Conservation (phyloP, 2,329 filamentous ascomycete species). For the Alternaria viburni region DNA sequence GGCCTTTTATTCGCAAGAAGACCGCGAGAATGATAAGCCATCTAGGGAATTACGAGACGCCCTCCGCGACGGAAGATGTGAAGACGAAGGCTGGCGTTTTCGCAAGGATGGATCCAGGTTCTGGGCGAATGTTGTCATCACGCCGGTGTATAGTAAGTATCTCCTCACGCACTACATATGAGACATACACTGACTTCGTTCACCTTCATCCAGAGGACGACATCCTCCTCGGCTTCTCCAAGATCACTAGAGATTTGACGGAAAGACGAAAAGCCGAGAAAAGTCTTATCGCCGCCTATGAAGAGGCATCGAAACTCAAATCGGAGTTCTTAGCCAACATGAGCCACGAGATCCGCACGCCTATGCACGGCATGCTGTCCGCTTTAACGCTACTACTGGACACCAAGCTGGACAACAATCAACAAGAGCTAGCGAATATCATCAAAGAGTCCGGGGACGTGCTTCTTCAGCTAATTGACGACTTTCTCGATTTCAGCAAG, state of each 20-base stretch:
- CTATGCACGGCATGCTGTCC: constrained; percentile 67
- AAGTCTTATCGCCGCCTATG: constrained; percentile 63
- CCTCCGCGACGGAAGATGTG: constrained; percentile 61
- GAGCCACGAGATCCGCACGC: constrained; percentile 69
- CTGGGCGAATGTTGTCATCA: constrained; percentile 67
- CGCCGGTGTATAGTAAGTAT: constrained; percentile 55
- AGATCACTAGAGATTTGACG: constrained; percentile 64
- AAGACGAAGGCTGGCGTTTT: constrained; percentile 67
- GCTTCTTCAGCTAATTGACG: constrained; percentile 67
- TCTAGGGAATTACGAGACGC: constrained; percentile 59
- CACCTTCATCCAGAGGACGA: constrained; percentile 42
- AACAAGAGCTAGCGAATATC: constrained; percentile 63
- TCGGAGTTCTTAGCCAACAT: constrained; percentile 69
- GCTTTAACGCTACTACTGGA: constrained; percentile 65
- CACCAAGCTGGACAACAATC: constrained; percentile 59
- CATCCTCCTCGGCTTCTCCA: constrained; percentile 63
- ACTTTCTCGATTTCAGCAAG: constrained; percentile 72
- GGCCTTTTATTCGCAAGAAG: constrained; percentile 61
- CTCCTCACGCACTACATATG: background rate
- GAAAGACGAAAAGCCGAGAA: constrained; percentile 62
- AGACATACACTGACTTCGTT: background rate
- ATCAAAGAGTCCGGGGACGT: constrained; percentile 66
- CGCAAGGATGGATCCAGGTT: constrained; percentile 64
- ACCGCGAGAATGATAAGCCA: constrained; percentile 58
- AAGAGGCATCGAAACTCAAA: constrained; percentile 68